These are phyloP conservation scores for Tylopilus intermedius DNA, from an alignment of 768 basidiomycete species.

Conservation along the genomic window DNA sequence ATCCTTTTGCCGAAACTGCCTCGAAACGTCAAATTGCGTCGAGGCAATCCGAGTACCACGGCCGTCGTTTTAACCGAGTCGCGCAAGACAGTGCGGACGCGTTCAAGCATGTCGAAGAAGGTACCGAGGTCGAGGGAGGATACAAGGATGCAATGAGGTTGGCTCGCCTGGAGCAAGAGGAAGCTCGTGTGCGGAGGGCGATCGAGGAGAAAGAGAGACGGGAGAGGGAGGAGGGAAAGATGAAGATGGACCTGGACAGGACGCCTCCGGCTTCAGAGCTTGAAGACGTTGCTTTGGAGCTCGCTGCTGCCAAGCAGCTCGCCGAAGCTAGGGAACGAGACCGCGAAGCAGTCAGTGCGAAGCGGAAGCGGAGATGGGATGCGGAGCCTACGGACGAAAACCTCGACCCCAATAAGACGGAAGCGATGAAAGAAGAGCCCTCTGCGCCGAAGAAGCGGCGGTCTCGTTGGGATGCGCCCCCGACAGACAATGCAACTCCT, in stretches of 20 bases:
- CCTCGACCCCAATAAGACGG: constrained; percentile 53
- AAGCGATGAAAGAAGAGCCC: constrained; percentile 70
- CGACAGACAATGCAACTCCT: constrained; percentile 52
- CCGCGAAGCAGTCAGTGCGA: constrained; percentile 44
- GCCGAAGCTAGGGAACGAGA: constrained; percentile 36
- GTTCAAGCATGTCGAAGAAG: constrained; percentile 64
- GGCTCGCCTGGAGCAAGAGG: constrained; percentile 88
- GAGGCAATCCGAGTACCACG: constrained; percentile 92
- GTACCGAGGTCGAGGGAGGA: constrained; percentile 70
- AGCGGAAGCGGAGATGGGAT: constrained; percentile 83
- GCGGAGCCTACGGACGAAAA: constrained; percentile 61
- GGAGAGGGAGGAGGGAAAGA: constrained; percentile 63
- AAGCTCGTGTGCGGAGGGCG: constrained; percentile 71
- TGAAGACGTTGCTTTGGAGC: constrained; percentile 65
- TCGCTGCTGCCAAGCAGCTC: constrained; percentile 44
- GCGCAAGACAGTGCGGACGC: constrained; percentile 79
- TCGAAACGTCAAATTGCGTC: constrained; percentile 90
- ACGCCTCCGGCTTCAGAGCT: constrained; percentile 84
- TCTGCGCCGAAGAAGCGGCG: constrained; percentile 86
- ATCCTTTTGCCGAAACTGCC: constrained; percentile 90
- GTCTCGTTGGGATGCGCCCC: constrained; percentile 95
- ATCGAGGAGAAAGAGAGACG: constrained; percentile 87
- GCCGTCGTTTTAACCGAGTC: constrained; percentile 81
- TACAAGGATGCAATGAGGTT: constrained; percentile 97
- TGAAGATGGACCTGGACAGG: constrained; percentile 86